Evolutionary conservation across 176 grass and related monocot species (phyloP).

Genomic region (Panicum miliaceum): DNA sequence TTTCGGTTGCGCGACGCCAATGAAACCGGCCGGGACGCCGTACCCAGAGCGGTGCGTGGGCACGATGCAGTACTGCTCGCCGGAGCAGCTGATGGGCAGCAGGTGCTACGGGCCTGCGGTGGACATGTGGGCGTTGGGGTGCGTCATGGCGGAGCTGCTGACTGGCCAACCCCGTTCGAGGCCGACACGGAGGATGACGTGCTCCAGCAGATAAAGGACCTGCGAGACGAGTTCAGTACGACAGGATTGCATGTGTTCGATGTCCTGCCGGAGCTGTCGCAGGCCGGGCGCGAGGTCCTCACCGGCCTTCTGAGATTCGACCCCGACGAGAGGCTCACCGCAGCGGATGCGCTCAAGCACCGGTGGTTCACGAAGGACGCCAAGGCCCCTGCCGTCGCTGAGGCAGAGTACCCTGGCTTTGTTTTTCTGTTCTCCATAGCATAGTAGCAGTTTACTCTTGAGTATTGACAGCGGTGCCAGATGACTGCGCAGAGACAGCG

Average conservation of each 20-base stretch:
- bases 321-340: neutral
- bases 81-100: neutral
- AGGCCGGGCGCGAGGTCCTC: neutral
- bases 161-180: neutral
- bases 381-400: too few species aligned
- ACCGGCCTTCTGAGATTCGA: neutral
- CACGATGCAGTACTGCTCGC: too few species aligned
- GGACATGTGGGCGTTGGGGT: conserved; percentile 23
- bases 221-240: neutral
- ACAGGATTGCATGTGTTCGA: neutral
- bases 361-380: neutral
- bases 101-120: neutral
- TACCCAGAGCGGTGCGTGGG: too few species aligned
- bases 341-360: neutral
- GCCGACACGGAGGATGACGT: neutral
- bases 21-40: too few species aligned
- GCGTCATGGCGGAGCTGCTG: neutral
- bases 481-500: neutral
- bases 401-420: neutral
- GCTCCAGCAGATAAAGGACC: neutral
- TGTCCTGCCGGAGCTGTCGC: too few species aligned
- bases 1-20: too few species aligned
- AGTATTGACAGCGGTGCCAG: neutral
- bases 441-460: neutral
- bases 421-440: neutral